Evolutionary conservation across 1,284 basidiomycete genomes (phyloP).

Genomic region (Hymenochaete sp.): DNA sequence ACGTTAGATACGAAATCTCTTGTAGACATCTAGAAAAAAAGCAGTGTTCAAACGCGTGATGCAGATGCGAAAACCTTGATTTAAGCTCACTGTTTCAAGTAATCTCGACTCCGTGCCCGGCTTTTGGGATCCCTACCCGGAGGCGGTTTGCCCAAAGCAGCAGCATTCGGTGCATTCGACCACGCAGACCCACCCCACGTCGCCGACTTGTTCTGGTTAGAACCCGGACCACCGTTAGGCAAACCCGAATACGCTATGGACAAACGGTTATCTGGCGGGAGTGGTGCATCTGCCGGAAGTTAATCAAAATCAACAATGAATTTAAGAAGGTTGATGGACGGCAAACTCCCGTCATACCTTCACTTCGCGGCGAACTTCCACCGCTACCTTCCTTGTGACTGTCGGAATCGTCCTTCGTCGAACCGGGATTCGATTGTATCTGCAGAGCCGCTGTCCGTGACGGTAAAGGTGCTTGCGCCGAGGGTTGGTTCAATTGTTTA

Average conservation of each 20-base stretch:
- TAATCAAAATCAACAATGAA: conserved; percentile 7
- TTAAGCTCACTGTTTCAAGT: conserved; percentile 83
- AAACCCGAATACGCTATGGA: conserved; percentile 24
- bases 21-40: conserved; percentile 69
- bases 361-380: conserved; percentile 71
- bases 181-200: conserved; percentile 51
- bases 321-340: not conserved
- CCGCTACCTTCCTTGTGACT: conserved; percentile 70
- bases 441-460: conserved; percentile 55
- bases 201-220: conserved; percentile 39
- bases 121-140: conserved; percentile 86
- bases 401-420: conserved; percentile 58
- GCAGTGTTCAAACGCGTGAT: conserved; percentile 2
- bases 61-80: conserved; percentile 16
- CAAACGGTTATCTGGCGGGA: conserved; percentile 57
- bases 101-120: conserved; percentile 89
- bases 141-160: conserved; percentile 59
- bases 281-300: conserved; percentile 50
- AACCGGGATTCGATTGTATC: conserved; percentile 38
- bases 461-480: conserved; percentile 43
- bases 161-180: conserved; percentile 34
- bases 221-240: conserved; percentile 43
- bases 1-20: conserved; percentile 96
- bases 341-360: too few relatives aligned
- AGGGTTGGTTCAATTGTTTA: conserved; percentile 63